These are phyloP conservation scores for Tylopilus sp. DNA, from an alignment of 1,284 basidiomycete genomes.

Conservation along the genomic window DNA sequence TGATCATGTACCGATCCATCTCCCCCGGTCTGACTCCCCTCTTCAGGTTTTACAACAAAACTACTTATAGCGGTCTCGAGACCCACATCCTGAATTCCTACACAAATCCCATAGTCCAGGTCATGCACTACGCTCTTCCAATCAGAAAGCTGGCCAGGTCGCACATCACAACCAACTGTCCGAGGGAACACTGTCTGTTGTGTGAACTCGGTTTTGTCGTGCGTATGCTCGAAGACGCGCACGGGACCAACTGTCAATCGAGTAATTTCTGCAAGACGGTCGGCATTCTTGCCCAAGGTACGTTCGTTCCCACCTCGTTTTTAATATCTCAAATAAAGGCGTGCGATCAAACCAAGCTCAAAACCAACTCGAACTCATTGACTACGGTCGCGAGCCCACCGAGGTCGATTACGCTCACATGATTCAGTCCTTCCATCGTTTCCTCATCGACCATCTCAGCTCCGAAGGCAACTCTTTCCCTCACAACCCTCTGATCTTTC, in stretches of 20 bases:
- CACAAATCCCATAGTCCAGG: slow-evolving; percentile 90
- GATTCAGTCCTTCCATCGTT: slow-evolving; percentile 94
- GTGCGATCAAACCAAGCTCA: slow-evolving; percentile 43
- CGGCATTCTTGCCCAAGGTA: slow-evolving; percentile 76
- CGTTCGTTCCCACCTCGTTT: not conserved
- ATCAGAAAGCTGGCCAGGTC: slow-evolving; percentile 84
- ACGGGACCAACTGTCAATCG: slow-evolving; percentile 92
- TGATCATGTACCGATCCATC: slow-evolving; percentile 12
- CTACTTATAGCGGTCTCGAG: slow-evolving; percentile 88
- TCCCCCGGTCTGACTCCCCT: not conserved
- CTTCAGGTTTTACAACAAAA: slow-evolving; percentile 88
- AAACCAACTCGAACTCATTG: slow-evolving; percentile 86
- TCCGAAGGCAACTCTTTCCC: slow-evolving; percentile 67
- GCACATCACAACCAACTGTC: slow-evolving; percentile 87
- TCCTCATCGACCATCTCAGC: slow-evolving; percentile 80
- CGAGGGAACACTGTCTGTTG: slow-evolving; percentile 86
- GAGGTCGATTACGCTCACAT: slow-evolving; percentile 81
- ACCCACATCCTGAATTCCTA: slow-evolving; percentile 98
- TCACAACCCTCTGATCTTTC: slow-evolving; percentile 57
- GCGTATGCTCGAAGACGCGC: slow-evolving; percentile 94
- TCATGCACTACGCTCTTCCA: slow-evolving; percentile 82
- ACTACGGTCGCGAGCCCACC: slow-evolving; percentile 75
- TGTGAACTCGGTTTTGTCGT: slow-evolving; percentile 96
- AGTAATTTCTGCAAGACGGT: slow-evolving; percentile 97
- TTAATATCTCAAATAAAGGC: not conserved